Conservation (phyloP, 148 eudicot genomes). For the Fagopyrum esculentum region DNA sequence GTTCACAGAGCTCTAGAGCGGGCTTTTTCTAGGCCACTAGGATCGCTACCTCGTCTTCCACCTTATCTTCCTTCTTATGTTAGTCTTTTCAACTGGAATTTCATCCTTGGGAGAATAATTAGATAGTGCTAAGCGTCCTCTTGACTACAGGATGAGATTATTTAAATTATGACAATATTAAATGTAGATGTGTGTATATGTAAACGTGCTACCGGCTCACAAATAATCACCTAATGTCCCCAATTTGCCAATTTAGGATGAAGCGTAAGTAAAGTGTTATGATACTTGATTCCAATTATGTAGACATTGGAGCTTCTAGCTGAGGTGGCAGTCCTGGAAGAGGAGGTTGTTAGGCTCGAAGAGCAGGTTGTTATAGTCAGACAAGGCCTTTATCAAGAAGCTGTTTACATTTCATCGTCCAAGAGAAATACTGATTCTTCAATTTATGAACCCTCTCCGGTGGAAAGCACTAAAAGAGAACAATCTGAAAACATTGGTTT, state of each 20-base stretch:
- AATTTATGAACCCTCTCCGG: background rate
- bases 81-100: constrained; percentile 17
- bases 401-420: constrained; percentile 42
- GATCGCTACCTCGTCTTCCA: constrained; percentile 77
- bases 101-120: background rate
- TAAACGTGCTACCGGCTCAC: background rate
- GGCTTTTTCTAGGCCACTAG: constrained; percentile 72
- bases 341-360: constrained; percentile 78
- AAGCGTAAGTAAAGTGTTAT: background rate
- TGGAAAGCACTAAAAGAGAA: constrained; percentile 28
- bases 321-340: constrained; percentile 86
- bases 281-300: background rate
- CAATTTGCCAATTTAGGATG: background rate
- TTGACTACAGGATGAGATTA: background rate
- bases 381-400: constrained; percentile 62
- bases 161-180: background rate
- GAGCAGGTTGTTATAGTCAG: constrained; percentile 59
- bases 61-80: constrained; percentile 72
- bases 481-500: constrained; percentile 20
- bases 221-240: background rate
- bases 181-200: background rate
- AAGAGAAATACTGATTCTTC: constrained; percentile 19
- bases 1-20: constrained; percentile 72
- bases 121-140: background rate
- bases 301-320: constrained; percentile 75